Percentiles rank a stretch among this genome's conserved stretches.
phyloP scores from a whole-genome alignment of 31 red algal genomes.

The Bonnemaisonia californica region DNA sequence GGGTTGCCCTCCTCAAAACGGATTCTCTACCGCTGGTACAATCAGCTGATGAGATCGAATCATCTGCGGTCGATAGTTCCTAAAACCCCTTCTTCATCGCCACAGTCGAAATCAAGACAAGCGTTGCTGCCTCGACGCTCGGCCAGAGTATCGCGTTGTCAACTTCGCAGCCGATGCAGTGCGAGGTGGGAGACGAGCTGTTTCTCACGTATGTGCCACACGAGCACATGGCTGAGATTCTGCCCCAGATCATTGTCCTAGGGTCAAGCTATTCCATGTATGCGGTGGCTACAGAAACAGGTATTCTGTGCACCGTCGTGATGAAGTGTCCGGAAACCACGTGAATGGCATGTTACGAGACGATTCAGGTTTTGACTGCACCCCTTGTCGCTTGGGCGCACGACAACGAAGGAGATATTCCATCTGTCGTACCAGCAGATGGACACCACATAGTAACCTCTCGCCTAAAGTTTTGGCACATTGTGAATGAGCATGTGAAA shows the following conservation, averaged over 20 bases:
- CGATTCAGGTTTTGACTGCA: background rate
- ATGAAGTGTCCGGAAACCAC: background rate
- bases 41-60: background rate
- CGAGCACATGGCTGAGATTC: background rate
- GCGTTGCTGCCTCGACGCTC: background rate
- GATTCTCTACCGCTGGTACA: background rate
- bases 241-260: background rate
- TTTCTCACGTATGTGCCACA: background rate
- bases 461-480: background rate
- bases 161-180: background rate
- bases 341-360: background rate
- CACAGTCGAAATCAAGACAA: conserved; percentile 15
- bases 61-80: background rate
- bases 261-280: background rate
- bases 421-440: background rate
- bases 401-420: background rate
- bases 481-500: background rate
- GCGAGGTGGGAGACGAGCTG: background rate
- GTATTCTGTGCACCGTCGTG: background rate
- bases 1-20: background rate
- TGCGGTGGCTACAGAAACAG: background rate
- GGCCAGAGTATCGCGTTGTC: background rate
- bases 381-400: background rate
- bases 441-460: background rate
- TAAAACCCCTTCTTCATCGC: background rate